Evolutionary conservation across 2,329 filamentous ascomycete species (phyloP).

Genomic region (Verticillium longisporum): DNA sequence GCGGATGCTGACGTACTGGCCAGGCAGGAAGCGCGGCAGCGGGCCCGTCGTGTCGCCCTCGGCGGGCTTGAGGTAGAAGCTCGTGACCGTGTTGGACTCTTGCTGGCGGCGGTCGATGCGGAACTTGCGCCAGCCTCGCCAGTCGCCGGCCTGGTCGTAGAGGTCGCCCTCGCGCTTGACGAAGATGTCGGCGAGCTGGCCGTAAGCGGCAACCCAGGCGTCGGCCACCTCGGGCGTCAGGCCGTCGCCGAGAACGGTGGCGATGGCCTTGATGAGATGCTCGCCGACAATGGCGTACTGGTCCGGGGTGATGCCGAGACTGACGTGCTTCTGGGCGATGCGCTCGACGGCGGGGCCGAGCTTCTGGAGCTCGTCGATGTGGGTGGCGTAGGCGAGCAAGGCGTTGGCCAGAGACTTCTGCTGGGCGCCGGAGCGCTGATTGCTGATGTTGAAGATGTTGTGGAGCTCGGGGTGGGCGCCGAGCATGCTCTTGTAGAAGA

Average conservation of each 20-base stretch:
- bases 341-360: conserved; percentile 53
- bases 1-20: conserved; percentile 67
- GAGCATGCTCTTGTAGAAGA: conserved; percentile 68
- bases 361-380: conserved; percentile 63
- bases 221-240: conserved; percentile 60
- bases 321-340: conserved; percentile 72
- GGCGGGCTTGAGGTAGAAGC: conserved; percentile 62
- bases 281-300: conserved; percentile 67
- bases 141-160: conserved; percentile 42
- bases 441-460: conserved; percentile 64
- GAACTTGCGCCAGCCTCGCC: conserved; percentile 45
- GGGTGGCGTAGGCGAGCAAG: conserved; percentile 64
- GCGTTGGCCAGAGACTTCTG: conserved; percentile 61
- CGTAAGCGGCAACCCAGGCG: conserved; percentile 68
- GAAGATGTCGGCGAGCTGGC: conserved; percentile 63
- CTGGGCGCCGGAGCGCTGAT: conserved; percentile 63
- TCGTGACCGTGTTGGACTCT: conserved; percentile 56
- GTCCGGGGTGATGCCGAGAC: conserved; percentile 60
- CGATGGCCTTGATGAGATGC: conserved; percentile 62
- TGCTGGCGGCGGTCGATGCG: conserved; percentile 51
- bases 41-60: conserved; percentile 34
- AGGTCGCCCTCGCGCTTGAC: conserved; percentile 57
- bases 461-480: conserved; percentile 56
- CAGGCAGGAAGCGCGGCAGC: conserved; percentile 58
- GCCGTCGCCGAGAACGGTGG: conserved; percentile 58